A percentile compares a stretch with the other conserved stretches of the same genome.
Evolutionary conservation across 495 filamentous ascomycete species (phyloP).

Genomic region (Hypoxylon lienhwacheense): DNA sequence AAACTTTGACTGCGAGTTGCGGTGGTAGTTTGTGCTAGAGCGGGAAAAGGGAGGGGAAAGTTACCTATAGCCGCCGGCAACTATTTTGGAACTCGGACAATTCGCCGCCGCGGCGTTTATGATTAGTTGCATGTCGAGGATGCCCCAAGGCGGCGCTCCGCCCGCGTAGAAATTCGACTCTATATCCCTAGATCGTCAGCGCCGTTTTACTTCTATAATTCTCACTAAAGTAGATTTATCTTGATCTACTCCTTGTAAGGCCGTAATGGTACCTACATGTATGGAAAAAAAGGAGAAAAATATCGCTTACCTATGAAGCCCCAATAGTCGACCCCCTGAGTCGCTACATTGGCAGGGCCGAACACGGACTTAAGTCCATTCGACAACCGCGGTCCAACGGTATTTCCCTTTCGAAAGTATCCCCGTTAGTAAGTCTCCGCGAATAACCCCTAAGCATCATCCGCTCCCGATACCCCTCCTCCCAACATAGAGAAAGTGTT

Average conservation of each 20-base stretch:
- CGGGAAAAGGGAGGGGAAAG: neutral
- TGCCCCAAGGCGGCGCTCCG: constrained; percentile 40
- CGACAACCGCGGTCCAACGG: constrained; percentile 47
- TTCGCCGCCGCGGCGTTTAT: constrained; percentile 33
- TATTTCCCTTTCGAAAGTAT: constrained; percentile 41
- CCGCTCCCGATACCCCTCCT: too few species aligned
- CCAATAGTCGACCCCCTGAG: constrained; percentile 48
- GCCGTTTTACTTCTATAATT: too few species aligned
- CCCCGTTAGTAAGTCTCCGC: too few species aligned
- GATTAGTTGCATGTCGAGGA: constrained; percentile 41
- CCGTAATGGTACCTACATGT: too few species aligned
- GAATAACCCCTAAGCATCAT: too few species aligned
- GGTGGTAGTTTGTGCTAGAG: neutral
- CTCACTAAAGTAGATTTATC: too few species aligned
- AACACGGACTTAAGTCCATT: constrained; percentile 39
- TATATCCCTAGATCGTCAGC: too few species aligned
- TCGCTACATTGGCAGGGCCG: constrained; percentile 44
- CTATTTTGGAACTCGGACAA: constrained; percentile 37
- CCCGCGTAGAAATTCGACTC: constrained; percentile 44
- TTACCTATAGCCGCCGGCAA: constrained; percentile 40
- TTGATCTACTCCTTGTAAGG: too few species aligned
- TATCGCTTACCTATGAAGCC: too few species aligned
- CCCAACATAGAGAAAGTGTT: too few species aligned
- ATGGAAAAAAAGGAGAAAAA: too few species aligned
- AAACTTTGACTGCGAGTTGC: neutral